A percentile compares a stretch with the other conserved stretches of the same genome.
Evolutionary conservation across 2,329 filamentous ascomycete species (phyloP).

Genomic region (Phyllachora maydis): DNA sequence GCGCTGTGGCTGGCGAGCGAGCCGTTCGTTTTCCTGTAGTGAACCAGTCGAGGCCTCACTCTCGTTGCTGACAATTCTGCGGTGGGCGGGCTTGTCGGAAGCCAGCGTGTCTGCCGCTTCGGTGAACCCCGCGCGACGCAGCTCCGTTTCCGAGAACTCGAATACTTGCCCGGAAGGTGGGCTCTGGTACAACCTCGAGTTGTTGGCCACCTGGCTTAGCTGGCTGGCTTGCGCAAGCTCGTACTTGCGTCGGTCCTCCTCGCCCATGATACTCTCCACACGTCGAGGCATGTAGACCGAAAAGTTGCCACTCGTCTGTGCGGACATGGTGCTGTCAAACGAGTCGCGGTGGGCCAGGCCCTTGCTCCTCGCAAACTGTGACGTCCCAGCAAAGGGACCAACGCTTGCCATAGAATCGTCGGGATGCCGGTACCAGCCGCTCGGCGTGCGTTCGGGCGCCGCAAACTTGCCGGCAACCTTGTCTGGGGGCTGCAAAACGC

Average conservation of each 20-base stretch:
- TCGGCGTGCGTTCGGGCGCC: constrained; percentile 43
- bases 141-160: constrained; percentile 23
- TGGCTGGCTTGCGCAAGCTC: constrained; percentile 42
- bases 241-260: constrained; percentile 58
- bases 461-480: constrained; percentile 63
- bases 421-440: constrained; percentile 47
- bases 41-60: constrained; percentile 6
- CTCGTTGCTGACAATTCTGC: constrained; percentile 8
- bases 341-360: constrained; percentile 36
- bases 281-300: constrained; percentile 45
- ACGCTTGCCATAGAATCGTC: constrained; percentile 45
- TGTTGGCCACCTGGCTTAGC: constrained; percentile 13
- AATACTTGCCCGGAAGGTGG: constrained; percentile 23
- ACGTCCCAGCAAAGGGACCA: constrained; percentile 15
- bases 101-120: constrained; percentile 13
- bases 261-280: constrained; percentile 58
- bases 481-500: constrained; percentile 49
- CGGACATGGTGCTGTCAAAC: constrained; percentile 43
- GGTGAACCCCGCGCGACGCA: constrained; percentile 17
- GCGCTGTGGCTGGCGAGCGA: constrained; percentile 3
- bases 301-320: constrained; percentile 29
- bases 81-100: constrained; percentile 5
- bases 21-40: constrained; percentile 3
- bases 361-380: no score
- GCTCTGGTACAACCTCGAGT: constrained; percentile 12